phyloP scores from a whole-genome alignment of 2,329 filamentous ascomycete species.

The Cyphellophora attinorum region DNA sequence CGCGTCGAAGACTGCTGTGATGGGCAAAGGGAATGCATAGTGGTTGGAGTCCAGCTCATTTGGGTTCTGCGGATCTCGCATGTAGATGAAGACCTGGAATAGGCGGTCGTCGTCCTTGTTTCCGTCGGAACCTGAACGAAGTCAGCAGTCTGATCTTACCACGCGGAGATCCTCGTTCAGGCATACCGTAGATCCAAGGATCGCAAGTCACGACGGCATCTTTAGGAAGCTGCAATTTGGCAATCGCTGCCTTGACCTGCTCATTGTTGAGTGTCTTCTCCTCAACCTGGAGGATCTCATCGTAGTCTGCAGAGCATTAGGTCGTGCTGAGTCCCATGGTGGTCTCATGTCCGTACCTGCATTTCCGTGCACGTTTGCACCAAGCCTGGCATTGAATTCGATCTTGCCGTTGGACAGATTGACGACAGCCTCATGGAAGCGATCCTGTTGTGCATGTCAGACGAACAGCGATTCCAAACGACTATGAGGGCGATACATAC shows the following conservation, averaged over 20 bases:
- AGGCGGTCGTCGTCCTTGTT: constrained; percentile 40
- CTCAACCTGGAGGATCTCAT: constrained; percentile 52
- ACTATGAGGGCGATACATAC: constrained; percentile 34
- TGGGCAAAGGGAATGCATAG: constrained; percentile 58
- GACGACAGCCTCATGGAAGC: constrained; percentile 47
- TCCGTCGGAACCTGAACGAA: constrained; percentile 38
- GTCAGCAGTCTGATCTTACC: background rate
- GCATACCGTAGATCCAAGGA: constrained; percentile 60
- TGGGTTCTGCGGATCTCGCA: constrained; percentile 52
- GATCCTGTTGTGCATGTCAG: constrained; percentile 31
- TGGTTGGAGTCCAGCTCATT: constrained; percentile 56
- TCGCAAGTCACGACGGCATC: constrained; percentile 49
- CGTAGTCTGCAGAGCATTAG: too few relatives aligned
- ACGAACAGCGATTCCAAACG: constrained; percentile 27
- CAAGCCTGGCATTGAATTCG: constrained; percentile 41
- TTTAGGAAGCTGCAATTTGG: constrained; percentile 49
- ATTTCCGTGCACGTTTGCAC: constrained; percentile 44
- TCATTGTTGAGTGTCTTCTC: constrained; percentile 46
- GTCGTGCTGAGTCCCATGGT: too few relatives aligned
- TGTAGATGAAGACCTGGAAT: constrained; percentile 59
- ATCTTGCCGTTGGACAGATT: constrained; percentile 40
- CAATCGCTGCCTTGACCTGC: constrained; percentile 48
- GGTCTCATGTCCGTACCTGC: too few relatives aligned
- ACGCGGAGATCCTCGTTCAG: background rate
- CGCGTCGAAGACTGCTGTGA: constrained; percentile 57